A percentile compares a stretch with the other conserved stretches of the same genome.
phyloP scores from a whole-genome alignment of 768 basidiomycete species.

The Calocybe gangraenosa region DNA sequence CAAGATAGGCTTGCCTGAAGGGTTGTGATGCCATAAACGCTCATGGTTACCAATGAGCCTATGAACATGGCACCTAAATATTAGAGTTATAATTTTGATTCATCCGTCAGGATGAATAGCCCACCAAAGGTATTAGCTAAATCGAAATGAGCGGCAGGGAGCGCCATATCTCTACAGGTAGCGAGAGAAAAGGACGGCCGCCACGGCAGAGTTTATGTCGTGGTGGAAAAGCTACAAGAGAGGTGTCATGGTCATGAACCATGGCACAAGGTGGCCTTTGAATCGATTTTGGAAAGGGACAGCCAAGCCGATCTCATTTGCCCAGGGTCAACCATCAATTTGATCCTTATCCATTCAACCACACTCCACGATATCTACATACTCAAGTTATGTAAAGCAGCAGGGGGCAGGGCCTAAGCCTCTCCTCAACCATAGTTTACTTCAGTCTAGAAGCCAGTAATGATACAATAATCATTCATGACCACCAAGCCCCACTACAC shows the following conservation, averaged over 20 bases:
- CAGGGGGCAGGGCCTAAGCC: too few species aligned
- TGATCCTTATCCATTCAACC: too few species aligned
- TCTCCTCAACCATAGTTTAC: too few species aligned
- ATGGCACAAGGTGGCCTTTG: background rate
- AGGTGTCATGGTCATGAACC: conserved; percentile 8
- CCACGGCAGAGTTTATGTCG: background rate
- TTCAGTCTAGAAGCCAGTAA: too few species aligned
- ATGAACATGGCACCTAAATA: conserved; percentile 32
- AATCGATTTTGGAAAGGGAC: background rate
- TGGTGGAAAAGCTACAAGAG: conserved; percentile 2
- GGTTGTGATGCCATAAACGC: conserved; percentile 39
- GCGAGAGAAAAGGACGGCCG: too few species aligned
- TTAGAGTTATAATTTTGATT: background rate
- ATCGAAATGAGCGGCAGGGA: conserved; percentile 8
- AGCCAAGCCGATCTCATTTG: background rate
- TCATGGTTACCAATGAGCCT: conserved; percentile 32
- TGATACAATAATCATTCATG: too few species aligned
- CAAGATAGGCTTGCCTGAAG: conserved; percentile 28
- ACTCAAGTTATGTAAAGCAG: too few species aligned
- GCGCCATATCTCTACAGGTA: background rate
- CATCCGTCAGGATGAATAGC: background rate
- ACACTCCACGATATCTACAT: too few species aligned
- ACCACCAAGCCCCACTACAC: too few species aligned
- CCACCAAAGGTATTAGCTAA: conserved; percentile 29
- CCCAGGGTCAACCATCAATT: too few species aligned